A percentile compares a stretch with the other conserved stretches of the same genome.
phyloP scores from a whole-genome alignment of 176 grass and related monocot genomes.

The Cenchrus americanus region DNA sequence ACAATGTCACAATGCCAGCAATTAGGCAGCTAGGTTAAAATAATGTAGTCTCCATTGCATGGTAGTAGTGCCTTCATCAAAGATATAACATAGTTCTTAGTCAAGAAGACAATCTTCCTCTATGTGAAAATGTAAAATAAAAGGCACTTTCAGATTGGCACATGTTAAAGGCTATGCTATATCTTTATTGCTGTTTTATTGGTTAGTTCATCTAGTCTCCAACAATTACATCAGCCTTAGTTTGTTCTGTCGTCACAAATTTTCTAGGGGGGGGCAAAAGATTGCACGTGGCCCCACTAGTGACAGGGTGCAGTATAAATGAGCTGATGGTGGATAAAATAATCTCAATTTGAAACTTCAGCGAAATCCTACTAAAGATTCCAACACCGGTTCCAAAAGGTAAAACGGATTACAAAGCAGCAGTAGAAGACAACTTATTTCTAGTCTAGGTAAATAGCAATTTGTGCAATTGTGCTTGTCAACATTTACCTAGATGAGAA shows the following conservation, averaged over 20 bases:
- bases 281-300: not conserved
- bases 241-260: not conserved
- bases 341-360: not conserved
- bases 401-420: conserved; percentile 5
- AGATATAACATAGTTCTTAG: not conserved
- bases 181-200: not conserved
- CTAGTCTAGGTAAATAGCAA: not conserved
- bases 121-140: not conserved
- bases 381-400: not conserved
- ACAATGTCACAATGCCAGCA: not conserved
- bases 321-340: not conserved
- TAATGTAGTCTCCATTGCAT: not conserved
- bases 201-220: not conserved
- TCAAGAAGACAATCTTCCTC: not conserved
- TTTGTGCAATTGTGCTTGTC: not conserved
- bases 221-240: not conserved
- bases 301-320: not conserved
- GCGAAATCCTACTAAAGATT: not conserved
- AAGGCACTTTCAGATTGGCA: not conserved
- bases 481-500: not conserved
- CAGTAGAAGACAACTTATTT: not conserved
- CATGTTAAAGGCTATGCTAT: conserved; percentile 15
- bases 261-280: not conserved
- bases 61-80: not conserved
- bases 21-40: not conserved